Evolutionary conservation across 225 moss, liverwort and hornwort species (phyloP), one percentile per base, ranked within the genome.

Genomic region (Physcomitrellopsis africana): DNA sequence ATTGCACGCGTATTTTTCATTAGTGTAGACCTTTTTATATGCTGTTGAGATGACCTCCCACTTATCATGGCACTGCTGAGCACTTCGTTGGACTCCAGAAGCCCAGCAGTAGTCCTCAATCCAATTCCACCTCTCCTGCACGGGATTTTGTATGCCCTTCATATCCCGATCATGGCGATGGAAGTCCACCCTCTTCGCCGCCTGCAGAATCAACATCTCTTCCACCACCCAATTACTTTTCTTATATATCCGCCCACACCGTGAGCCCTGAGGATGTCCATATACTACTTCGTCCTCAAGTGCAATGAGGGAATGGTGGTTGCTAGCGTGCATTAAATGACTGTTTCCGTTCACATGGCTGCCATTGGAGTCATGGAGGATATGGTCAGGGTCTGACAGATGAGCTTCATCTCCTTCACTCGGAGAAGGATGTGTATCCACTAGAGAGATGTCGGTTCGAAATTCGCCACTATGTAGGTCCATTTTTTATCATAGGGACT

Each of bases 21-120:
- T 85, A 76, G 86, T 86, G 59, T 84, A 81, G 7, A 94, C 91
- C 60, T 91, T 91, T 63, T 88, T 94, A 65, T 86, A 91, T 18
- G 89, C 93, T 0, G 91, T 86, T 1, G 86, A 88, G 59, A 94
- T 81, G 54, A 79, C 88, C 77, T 94, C 93, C 93, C 91, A 94
- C 84, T 91, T 91, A 67, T 91, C 89, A 53, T 94, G 93, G 47
- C 93, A 94, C 76, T 94, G 91, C 61, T 91, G 89, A 3, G 93
- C 93, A 60, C 91, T 92, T 6, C 90, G 75, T 17, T 88, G 83
- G n/a, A 86, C 90, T 8, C 72, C 85, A 3, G 79, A 79, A 23
- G 73, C 77, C 93, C 93, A 94, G 82, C 91, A 90, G 27, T 84
- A 78, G 70, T 94, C 91, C 72, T 94, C 93, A 17, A 94, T 92